Conservation (phyloP, 2,329 filamentous ascomycete genomes). For the Aspergillus nomiae region DNA sequence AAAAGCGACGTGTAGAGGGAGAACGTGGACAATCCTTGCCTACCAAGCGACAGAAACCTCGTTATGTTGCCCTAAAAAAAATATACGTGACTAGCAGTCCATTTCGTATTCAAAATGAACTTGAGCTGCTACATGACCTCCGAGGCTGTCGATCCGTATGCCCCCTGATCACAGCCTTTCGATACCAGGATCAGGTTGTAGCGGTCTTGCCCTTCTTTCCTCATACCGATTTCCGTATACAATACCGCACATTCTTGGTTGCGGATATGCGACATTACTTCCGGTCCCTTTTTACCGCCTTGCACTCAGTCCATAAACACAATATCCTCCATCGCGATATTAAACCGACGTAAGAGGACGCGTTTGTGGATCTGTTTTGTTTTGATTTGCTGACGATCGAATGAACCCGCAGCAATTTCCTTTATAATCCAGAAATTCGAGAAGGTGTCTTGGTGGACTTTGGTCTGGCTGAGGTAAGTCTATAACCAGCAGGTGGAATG, state of each 20-base stretch:
- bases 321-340: conserved; percentile 92
- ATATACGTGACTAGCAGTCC: conserved; percentile 98
- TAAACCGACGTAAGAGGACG: conserved; percentile 71
- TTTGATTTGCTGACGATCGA: conserved; percentile 6
- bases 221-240: conserved; percentile 86
- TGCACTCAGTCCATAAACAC: conserved; percentile 79
- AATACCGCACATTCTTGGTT: conserved; percentile 88
- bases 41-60: conserved; percentile 55
- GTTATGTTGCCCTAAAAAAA: conserved; percentile 97
- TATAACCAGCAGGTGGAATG: background rate
- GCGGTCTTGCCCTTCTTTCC: conserved; percentile 94
- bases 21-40: conserved; percentile 34
- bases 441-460: conserved; percentile 97
- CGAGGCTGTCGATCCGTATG: conserved; percentile 82
- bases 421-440: conserved; percentile 76
- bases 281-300: conserved; percentile 79
- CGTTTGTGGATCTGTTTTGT: background rate
- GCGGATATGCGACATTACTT: conserved; percentile 89
- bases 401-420: conserved; percentile 65
- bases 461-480: conserved; percentile 76
- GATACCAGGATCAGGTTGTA: conserved; percentile 89
- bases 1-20: conserved; percentile 51
- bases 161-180: conserved; percentile 95
- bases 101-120: conserved; percentile 89
- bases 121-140: conserved; percentile 88